Evolutionary conservation across 2,329 filamentous ascomycete species (phyloP).

Genomic region (Zasmidium cellare): DNA sequence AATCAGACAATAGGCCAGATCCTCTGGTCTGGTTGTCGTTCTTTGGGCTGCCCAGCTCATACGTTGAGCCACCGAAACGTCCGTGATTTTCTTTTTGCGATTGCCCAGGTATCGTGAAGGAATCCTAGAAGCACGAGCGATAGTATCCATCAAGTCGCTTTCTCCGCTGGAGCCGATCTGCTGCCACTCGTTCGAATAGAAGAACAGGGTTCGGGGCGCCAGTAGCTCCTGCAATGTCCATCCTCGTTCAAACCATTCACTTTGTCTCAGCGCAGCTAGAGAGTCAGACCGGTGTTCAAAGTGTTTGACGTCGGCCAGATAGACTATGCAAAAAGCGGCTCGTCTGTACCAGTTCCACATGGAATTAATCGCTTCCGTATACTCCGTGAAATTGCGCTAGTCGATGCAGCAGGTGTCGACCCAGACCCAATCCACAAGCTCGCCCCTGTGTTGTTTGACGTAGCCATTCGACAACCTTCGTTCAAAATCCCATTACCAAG

Average conservation of each 20-base stretch:
- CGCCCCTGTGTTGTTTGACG: neutral
- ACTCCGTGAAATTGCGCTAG: slow-evolving; percentile 16
- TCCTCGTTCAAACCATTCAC: slow-evolving; percentile 3
- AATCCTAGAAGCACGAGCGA: neutral
- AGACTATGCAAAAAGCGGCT: slow-evolving; percentile 17
- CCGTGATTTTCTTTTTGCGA: neutral
- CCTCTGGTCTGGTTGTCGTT: slow-evolving; percentile 34
- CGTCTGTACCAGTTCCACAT: slow-evolving; percentile 23
- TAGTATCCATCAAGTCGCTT: neutral
- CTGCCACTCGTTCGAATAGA: slow-evolving; percentile 7
- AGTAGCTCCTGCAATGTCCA: slow-evolving; percentile 8
- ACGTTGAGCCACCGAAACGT: neutral
- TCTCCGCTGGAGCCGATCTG: slow-evolving; percentile 9
- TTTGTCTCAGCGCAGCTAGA: neutral
- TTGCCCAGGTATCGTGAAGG: neutral
- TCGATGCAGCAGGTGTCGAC: slow-evolving; percentile 26
- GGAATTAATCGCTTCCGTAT: slow-evolving; percentile 19
- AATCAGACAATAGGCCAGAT: slow-evolving; percentile 46
- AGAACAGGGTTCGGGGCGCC: neutral
- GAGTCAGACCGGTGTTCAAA: neutral
- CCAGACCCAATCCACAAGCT: slow-evolving; percentile 11
- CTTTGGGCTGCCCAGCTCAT: slow-evolving; percentile 12
- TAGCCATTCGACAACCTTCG: neutral
- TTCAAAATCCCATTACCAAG: neutral
- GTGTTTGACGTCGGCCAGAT: slow-evolving; percentile 8